Conservation (phyloP, 306 rosid genomes). For the Lathyrus aphaca region DNA sequence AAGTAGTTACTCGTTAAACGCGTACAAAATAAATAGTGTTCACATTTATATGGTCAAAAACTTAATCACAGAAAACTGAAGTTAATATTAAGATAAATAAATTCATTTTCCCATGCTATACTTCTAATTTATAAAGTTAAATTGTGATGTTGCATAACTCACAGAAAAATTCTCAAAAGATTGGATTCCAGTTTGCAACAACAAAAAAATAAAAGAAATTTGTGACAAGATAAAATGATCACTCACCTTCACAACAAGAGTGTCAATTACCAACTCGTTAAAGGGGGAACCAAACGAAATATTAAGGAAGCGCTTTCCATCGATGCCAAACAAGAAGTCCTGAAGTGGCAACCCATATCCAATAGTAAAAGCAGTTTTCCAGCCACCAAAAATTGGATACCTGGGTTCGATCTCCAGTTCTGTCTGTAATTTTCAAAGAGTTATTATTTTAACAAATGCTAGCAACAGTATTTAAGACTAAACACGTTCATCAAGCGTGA, state of each 20-base stretch:
- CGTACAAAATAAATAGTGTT: slow-evolving; percentile 4
- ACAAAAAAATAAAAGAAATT: background rate
- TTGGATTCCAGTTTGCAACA: slow-evolving; percentile 29
- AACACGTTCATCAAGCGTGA: background rate
- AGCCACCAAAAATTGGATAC: slow-evolving; percentile 97
- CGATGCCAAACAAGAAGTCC: slow-evolving; percentile 73
- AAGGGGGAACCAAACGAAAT: slow-evolving; percentile 80
- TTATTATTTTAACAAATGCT: slow-evolving; percentile 32
- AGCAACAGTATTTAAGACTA: slow-evolving; percentile 6
- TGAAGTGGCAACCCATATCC: slow-evolving; percentile 92
- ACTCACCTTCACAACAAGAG: slow-evolving; percentile 75
- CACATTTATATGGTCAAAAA: slow-evolving; percentile 16
- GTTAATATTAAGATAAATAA: slow-evolving; percentile 19
- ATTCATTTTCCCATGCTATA: background rate
- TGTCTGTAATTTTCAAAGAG: slow-evolving; percentile 54
- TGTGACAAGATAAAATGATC: slow-evolving; percentile 21
- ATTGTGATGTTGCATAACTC: slow-evolving; percentile 30
- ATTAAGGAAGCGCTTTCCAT: slow-evolving; percentile 82
- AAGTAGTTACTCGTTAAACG: background rate
- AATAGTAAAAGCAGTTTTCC: slow-evolving; percentile 89
- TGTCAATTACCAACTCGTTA: slow-evolving; percentile 78
- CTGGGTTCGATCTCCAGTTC: slow-evolving; percentile 92
- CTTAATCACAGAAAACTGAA: slow-evolving; percentile 16
- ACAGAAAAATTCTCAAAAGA: slow-evolving; percentile 11
- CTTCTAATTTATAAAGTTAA: slow-evolving; percentile 14